Evolutionary conservation across 345 rosid genomes (phyloP).

Genomic region (Gossypium stocksii): DNA sequence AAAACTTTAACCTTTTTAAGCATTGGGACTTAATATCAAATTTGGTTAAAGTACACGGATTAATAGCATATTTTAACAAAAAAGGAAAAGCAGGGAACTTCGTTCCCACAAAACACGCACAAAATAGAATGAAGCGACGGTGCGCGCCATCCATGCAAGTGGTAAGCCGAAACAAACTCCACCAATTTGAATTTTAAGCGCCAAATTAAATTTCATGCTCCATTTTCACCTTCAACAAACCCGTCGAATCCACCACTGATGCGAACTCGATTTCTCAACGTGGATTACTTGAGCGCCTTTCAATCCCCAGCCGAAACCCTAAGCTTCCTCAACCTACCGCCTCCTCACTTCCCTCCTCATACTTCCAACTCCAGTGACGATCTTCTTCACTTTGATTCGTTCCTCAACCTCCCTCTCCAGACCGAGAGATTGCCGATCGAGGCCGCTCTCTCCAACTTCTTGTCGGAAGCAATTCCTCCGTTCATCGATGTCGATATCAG

Average conservation of each 20-base stretch:
- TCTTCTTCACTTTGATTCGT: slow-evolving; percentile 29
- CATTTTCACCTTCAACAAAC: background rate
- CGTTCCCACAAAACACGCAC: too few species aligned
- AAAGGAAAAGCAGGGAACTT: too few species aligned
- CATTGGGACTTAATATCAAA: too few species aligned
- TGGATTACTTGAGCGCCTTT: slow-evolving; percentile 45
- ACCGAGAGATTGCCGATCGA: slow-evolving; percentile 42
- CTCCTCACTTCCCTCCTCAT: slow-evolving; percentile 34
- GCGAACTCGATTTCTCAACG: slow-evolving; percentile 73
- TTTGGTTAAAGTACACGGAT: too few species aligned
- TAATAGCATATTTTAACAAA: background rate
- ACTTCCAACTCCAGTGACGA: slow-evolving; percentile 23
- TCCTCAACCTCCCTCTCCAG: slow-evolving; percentile 25
- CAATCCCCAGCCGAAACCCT: slow-evolving; percentile 40
- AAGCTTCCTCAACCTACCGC: slow-evolving; percentile 58
- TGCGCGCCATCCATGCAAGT: background rate
- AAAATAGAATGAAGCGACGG: background rate
- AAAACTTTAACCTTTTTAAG: too few species aligned
- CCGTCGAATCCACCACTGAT: slow-evolving; percentile 22
- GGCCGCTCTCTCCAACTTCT: slow-evolving; percentile 52
- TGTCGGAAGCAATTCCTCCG: slow-evolving; percentile 48
- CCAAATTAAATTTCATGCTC: slow-evolving; percentile 26
- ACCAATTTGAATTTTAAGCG: slow-evolving; percentile 18
- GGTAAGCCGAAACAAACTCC: background rate
- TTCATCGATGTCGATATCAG: slow-evolving; percentile 29